Evolutionary conservation across 2,329 filamentous ascomycete species (phyloP), one percentile per base, ranked within the genome.

Genomic region (Diaporthe sp.): DNA sequence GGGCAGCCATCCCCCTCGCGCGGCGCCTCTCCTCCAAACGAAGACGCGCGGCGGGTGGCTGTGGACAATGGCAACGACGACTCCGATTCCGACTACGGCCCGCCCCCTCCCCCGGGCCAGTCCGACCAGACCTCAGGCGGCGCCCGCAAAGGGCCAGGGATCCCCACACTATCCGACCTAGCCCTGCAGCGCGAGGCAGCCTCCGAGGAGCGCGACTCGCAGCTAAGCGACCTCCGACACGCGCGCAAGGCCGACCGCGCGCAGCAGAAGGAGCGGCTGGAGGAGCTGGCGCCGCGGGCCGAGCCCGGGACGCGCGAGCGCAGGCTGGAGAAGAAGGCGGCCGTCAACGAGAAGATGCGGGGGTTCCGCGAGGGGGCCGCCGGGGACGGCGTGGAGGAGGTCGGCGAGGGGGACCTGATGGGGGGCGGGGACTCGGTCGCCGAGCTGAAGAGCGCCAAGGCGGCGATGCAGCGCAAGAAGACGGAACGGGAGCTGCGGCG

Each of bases 251-350:
- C 86, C 19, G 93, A 97, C 78, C 91, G 93, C 3, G 87, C 88
- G 60, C 80, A 88, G 5, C 93, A 96, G 80, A 93, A 93, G 78
- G 93, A 94, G 73, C 90, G 90, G 0, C 88, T 97, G 0, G 95
- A 98, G 19, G 96, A 98, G 78, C 86, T 98, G 0, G 91, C 89
- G 0, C 96, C 96, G 0, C 94, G 95, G 15, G 95, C 96, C 0
- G 95, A 97, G 76, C 87, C 95, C 0, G 95, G 96, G 0, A 94
- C 94, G 1, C 92, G 92, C 61, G 96, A 98, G 85, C 92, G 96
- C 15, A 91, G 92, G 80, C 88, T 98, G 1, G 96, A 99, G 86
- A 98, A 98, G 89, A 93, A 92, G 78, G 90, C 89, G 46, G 93
- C 94, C 77, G 87, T 90, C 7, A 93, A 94, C 42, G 92, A 93